Evolutionary conservation across 768 basidiomycete genomes (phyloP).

Genomic region (Termitomyces sp.): DNA sequence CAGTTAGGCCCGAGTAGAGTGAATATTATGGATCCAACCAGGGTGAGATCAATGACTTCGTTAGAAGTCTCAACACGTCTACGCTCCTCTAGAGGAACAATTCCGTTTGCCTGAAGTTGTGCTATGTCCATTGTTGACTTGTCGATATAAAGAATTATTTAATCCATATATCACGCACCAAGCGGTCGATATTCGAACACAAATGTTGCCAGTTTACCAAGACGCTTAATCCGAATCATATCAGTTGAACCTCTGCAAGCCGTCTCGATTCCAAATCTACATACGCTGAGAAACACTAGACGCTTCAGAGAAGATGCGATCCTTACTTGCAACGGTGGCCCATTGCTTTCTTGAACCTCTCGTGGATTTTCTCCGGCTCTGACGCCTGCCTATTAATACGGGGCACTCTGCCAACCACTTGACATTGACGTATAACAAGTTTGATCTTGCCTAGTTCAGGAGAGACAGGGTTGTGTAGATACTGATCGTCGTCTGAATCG

Average conservation of each 20-base stretch:
- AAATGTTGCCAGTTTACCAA: constrained; percentile 4
- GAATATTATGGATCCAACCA: not conserved
- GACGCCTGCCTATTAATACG: too few relatives aligned
- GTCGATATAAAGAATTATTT: not conserved
- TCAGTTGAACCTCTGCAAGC: not conserved
- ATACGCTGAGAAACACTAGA: not conserved
- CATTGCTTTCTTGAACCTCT: constrained; percentile 16
- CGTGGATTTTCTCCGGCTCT: constrained; percentile 13
- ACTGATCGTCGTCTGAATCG: constrained; percentile 18
- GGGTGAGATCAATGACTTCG: constrained; percentile 1
- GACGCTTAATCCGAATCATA: too few relatives aligned
- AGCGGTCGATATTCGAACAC: constrained; percentile 17
- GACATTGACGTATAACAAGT: constrained; percentile 3
- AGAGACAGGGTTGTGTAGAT: constrained; percentile 3
- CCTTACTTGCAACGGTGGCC: constrained; percentile 13
- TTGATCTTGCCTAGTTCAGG: constrained; percentile 13
- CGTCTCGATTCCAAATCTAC: constrained; percentile 9
- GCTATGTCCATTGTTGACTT: not conserved
- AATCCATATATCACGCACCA: not conserved
- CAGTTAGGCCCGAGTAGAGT: not conserved
- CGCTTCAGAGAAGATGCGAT: not conserved
- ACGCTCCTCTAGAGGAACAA: constrained; percentile 3
- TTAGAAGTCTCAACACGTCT: not conserved
- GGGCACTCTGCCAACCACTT: not conserved
- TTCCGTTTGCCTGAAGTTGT: constrained; percentile 14